A percentile compares a stretch with the other conserved stretches of the same genome.
phyloP scores from a whole-genome alignment of 495 filamentous ascomycete genomes.

The Lichenothelia convexa region DNA sequence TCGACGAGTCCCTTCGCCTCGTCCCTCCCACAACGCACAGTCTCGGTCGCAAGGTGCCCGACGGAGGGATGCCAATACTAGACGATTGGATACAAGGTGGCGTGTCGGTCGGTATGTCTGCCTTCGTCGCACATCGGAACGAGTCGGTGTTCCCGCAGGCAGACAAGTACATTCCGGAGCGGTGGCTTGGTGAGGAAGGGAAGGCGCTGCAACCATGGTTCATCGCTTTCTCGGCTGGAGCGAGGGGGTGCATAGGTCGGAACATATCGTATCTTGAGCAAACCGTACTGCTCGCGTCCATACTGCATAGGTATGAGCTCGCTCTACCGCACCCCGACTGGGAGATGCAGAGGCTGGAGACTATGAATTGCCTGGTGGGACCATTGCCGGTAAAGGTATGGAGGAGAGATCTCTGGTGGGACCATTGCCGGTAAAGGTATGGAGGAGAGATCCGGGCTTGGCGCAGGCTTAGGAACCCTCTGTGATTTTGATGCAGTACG shows the following conservation, averaged over 20 bases:
- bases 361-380: conserved; percentile 23
- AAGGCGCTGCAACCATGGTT: conserved; percentile 27
- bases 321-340: conserved; percentile 22
- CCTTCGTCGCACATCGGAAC: conserved; percentile 35
- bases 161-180: conserved; percentile 25
- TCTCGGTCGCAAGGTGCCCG: conserved; percentile 13
- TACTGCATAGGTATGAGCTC: conserved; percentile 18
- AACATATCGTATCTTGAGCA: conserved; percentile 30
- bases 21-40: conserved; percentile 13
- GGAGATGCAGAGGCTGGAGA: conserved; percentile 23
- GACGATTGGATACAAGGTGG: conserved; percentile 14
- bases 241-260: conserved; percentile 26
- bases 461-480: too few species aligned
- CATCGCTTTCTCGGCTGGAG: conserved; percentile 25
- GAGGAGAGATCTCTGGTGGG: conserved; percentile 12
- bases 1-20: conserved; percentile 20
- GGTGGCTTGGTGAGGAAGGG: conserved; percentile 22
- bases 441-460: conserved; percentile 10
- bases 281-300: conserved; percentile 9
- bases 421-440: conserved; percentile 13
- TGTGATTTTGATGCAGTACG: too few species aligned
- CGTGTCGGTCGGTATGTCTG: conserved; percentile 30
- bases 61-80: conserved; percentile 10
- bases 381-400: conserved; percentile 29
- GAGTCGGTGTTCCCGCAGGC: conserved; percentile 27